Percentiles rank a stretch among this genome's conserved stretches.
Evolutionary conservation across 371 early-diverging fungal genomes (phyloP).

Genomic region (Syncephalastrum racemosum): DNA sequence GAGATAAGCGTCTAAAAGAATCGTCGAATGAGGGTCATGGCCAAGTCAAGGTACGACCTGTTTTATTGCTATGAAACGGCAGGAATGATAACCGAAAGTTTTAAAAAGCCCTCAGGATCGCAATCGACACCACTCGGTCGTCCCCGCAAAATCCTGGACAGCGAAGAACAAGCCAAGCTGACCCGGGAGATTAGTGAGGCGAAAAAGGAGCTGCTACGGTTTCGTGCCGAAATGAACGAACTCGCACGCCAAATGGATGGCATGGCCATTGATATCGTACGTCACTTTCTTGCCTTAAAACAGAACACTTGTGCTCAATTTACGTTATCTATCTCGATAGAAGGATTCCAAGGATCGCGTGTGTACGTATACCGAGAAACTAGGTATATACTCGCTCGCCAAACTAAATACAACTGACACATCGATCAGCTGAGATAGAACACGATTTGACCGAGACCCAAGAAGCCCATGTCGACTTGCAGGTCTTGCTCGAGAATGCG

Average conservation of each 20-base stretch:
- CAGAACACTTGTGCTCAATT: background rate
- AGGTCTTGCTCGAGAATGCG: slow-evolving; percentile 56
- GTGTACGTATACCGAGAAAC: slow-evolving; percentile 26
- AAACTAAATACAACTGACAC: background rate
- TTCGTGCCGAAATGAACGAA: slow-evolving; percentile 48
- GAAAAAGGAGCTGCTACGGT: slow-evolving; percentile 45
- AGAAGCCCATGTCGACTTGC: slow-evolving; percentile 65
- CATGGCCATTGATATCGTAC: slow-evolving; percentile 55
- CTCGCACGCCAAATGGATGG: slow-evolving; percentile 48
- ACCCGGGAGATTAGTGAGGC: slow-evolving; percentile 17
- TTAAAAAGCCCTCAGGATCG: too few relatives aligned
- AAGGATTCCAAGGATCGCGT: slow-evolving; percentile 37
- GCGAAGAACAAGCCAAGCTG: slow-evolving; percentile 12
- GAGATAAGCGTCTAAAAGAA: too few relatives aligned
- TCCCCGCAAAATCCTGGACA: slow-evolving; percentile 3
- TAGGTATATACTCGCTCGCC: slow-evolving; percentile 2
- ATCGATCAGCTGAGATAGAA: slow-evolving; percentile 35
- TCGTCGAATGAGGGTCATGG: too few relatives aligned
- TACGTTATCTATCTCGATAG: slow-evolving; percentile 13
- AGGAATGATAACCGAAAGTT: too few relatives aligned
- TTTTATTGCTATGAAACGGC: too few relatives aligned
- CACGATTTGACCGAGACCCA: slow-evolving; percentile 57
- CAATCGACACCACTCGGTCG: too few relatives aligned
- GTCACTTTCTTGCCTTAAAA: background rate
- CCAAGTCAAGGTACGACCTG: too few relatives aligned